A percentile compares a stretch with the other conserved stretches of the same genome.
Conservation (phyloP, 2,329 filamentous ascomycete genomes). For the Emergomyces africanus region DNA sequence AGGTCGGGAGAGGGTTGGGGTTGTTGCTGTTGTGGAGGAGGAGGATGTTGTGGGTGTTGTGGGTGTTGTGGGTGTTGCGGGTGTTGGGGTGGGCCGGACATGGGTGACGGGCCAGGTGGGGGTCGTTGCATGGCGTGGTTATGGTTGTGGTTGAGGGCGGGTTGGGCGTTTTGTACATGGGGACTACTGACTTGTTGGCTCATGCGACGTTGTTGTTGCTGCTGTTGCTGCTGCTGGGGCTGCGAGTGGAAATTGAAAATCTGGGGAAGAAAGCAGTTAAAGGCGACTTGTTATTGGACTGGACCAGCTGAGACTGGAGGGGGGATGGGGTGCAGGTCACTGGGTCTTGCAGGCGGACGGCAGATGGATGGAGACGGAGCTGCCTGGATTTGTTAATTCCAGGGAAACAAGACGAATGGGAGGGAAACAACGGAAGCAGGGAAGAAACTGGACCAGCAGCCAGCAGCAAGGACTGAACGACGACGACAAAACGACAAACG, state of each 20-base stretch:
- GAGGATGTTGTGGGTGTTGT: slow-evolving; percentile 41
- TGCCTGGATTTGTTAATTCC: background rate
- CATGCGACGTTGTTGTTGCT: slow-evolving; percentile 45
- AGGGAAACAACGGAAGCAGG: background rate
- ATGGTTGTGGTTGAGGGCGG: slow-evolving; percentile 64
- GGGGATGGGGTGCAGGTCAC: background rate
- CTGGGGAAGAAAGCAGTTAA: background rate
- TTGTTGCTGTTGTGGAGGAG: slow-evolving; percentile 48
- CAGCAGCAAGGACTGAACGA: too few species aligned
- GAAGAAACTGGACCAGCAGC: background rate
- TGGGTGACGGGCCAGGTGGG: slow-evolving; percentile 38
- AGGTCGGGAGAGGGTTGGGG: slow-evolving; percentile 65
- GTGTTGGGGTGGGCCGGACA: slow-evolving; percentile 37
- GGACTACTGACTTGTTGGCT: slow-evolving; percentile 64
- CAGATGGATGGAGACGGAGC: background rate
- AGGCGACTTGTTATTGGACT: background rate
- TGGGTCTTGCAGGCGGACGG: background rate
- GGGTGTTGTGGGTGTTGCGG: slow-evolving; percentile 42
- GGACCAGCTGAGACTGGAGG: background rate
- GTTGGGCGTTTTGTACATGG: slow-evolving; percentile 57
- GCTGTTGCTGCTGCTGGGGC: slow-evolving; percentile 30
- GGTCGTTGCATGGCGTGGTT: slow-evolving; percentile 47
- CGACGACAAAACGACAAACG: too few species aligned
- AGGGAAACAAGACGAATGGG: background rate
- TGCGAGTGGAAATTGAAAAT: background rate